Base-by-base conservation (phyloP, 1,284 basidiomycete genomes). In the Heliocybe sulcata region DNA sequence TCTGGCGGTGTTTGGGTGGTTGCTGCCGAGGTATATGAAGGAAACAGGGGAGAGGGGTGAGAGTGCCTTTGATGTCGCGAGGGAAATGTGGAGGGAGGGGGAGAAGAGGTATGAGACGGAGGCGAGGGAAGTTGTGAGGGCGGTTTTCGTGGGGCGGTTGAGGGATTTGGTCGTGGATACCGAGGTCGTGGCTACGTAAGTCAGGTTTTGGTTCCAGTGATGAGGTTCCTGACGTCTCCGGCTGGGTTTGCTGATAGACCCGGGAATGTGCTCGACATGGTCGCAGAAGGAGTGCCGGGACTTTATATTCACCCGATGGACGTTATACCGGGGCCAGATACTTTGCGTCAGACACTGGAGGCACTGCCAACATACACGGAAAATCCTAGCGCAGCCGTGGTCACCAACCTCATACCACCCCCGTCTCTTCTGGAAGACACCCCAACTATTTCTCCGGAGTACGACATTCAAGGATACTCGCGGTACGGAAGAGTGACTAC, bases 401-500 rank as follows among this genome's bases (percentile, higher is more conserved):
- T 85, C 19, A 81, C 87, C 54, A 73, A 80, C 1, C 72, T 85
- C n/a, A 72, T 87, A n/a, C 78, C 80, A 9, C 75, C 78, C 4
- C 45, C 68, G 20, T 65, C 69, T 12, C 56, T 60, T 20, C 65
- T 68, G 57, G 57, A 61, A 3, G 53, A 57, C 1, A 58, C 61
- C 14, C 53, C 38, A n/a, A 31, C 33, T 22, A 45, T 56, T 3
- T 25, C 58, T 2, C 47, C 58, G 26, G 29, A 56, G 2, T 75
- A 70, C 53, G 82, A 90, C 60, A 57, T 58, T 0, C 69, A 71
- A 19, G 85, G 83, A 0, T 79, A 82, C 35, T 76, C 80, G 0
- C 62, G 76, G 2, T 93, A 91, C 61, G 83, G 85, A 0, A 82
- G 94, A 9, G 70, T 79, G 1, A 76, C 83, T 11, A 69, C 75